Evolutionary conservation across 495 filamentous ascomycete species (phyloP).

Genomic region (Neurospora terricola): DNA sequence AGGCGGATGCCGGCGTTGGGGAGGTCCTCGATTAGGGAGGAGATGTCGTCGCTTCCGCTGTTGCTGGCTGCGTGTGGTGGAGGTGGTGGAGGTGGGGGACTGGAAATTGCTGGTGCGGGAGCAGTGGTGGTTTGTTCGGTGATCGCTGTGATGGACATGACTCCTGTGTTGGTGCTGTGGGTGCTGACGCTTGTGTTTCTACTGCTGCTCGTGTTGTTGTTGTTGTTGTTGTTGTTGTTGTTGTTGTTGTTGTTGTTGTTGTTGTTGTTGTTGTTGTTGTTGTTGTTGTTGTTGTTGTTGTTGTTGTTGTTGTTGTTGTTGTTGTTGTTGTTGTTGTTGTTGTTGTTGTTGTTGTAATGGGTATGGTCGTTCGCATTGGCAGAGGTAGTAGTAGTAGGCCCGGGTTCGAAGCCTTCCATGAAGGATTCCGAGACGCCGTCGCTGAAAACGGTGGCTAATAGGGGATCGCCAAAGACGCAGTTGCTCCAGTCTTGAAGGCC

Average conservation of each 20-base stretch:
- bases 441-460: conserved; percentile 41
- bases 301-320: conserved; percentile 1
- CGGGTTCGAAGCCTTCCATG: conserved; percentile 20
- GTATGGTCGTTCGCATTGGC: neutral
- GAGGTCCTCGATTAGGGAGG: conserved; percentile 25
- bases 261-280: neutral
- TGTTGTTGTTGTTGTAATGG: neutral
- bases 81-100: neutral
- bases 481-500: conserved; percentile 41
- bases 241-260: neutral
- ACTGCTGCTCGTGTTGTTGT: neutral
- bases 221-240: neutral
- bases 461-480: conserved; percentile 50
- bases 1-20: conserved; percentile 25
- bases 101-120: neutral
- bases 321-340: conserved; percentile 1
- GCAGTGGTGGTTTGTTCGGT: neutral
- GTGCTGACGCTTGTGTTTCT: neutral
- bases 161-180: neutral
- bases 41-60: neutral
- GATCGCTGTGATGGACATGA: neutral
- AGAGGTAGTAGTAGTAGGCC: neutral
- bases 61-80: neutral
- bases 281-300: neutral
- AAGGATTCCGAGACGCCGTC: conserved; percentile 35